Percentiles rank a stretch among this genome's conserved stretches.
These are phyloP conservation scores for Fusarium fujikuroi DNA, from an alignment of 2,329 filamentous ascomycete genomes.

Conservation along the genomic window DNA sequence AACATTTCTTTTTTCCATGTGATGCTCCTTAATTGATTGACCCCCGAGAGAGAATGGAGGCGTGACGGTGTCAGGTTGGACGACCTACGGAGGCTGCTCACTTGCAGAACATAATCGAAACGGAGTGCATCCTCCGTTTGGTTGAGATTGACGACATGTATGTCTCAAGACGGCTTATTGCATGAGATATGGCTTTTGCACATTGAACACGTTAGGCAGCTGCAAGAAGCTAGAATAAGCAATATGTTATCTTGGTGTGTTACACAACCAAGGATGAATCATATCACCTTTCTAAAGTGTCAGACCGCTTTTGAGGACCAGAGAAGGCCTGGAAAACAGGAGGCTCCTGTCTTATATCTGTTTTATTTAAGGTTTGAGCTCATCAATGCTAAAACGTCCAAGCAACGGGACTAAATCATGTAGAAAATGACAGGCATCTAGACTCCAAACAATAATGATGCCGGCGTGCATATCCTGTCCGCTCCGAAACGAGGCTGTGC, in stretches of 20 bases:
- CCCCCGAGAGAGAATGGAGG: not conserved
- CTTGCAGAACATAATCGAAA: not conserved
- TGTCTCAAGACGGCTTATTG: not conserved
- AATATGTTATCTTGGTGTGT: not conserved
- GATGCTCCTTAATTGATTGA: not conserved
- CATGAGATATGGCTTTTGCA: not conserved
- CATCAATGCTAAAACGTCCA: not conserved
- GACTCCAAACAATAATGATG: not conserved
- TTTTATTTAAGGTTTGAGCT: not conserved
- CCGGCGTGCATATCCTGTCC: not conserved
- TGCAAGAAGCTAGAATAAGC: not conserved
- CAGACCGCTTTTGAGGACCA: not conserved
- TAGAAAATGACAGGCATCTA: not conserved
- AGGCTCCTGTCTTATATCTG: too few species aligned
- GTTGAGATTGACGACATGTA: not conserved
- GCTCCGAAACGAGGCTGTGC: not conserved
- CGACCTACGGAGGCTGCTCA: not conserved
- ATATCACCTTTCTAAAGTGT: too few species aligned
- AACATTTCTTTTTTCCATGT: not conserved
- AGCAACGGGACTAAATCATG: not conserved
- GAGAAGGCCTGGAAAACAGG: fast-evolving
- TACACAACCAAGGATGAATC: not conserved
- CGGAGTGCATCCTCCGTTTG: not conserved
- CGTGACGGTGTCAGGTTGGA: not conserved
- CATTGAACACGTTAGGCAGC: too few species aligned